Base-by-base conservation (phyloP, 345 rosid genomes). In the Lepidium aucheri region DNA sequence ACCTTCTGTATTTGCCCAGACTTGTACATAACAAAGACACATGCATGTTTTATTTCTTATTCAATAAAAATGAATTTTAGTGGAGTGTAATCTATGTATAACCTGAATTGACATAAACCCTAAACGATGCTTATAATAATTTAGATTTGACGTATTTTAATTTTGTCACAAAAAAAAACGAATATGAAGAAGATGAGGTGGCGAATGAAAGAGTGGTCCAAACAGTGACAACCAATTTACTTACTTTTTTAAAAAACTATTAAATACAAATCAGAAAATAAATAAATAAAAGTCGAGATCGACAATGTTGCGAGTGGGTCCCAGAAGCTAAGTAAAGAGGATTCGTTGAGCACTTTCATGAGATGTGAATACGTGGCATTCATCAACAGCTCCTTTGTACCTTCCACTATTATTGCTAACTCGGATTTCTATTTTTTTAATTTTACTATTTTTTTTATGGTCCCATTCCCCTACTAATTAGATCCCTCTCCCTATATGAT, bases 341-440 rank as follows among this genome's bases (percentile, higher is more conserved):
- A 73, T 73, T 73, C 76, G 55, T 65, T 57, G 51, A 36, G 71
- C 76, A 72, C 71, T 72, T 64, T 56, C 59, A 72, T 64, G 65
- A 55, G 76, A 73, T 73, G 22, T 50, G 28, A 45, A 5, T 16
- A 53, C 76, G 72, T 73, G 72, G 72, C 67, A 66, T 49, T 65
- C 72, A 58, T 57, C 60, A 38, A 65, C 71, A 57, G 76, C 65
- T 52, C 4, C 36, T 20, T 69, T 49, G 36, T 59, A 41, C 41
- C 52, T 18, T 63, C 76, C 76, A 57, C 67, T 65, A 57, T 72
- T 65, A 65, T 72, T 45, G 54, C 71, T 65, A 71, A 65, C 76
- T 64, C 71, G 13, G 61, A 41, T 57, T 65, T 47, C 44, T 47
- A 34, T 41, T 49, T 40, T 30, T n/a, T n/a, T n/a, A n/a, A 49